Conservation (phyloP, 441 rosid species). For the Syzygium syzygioides region DNA sequence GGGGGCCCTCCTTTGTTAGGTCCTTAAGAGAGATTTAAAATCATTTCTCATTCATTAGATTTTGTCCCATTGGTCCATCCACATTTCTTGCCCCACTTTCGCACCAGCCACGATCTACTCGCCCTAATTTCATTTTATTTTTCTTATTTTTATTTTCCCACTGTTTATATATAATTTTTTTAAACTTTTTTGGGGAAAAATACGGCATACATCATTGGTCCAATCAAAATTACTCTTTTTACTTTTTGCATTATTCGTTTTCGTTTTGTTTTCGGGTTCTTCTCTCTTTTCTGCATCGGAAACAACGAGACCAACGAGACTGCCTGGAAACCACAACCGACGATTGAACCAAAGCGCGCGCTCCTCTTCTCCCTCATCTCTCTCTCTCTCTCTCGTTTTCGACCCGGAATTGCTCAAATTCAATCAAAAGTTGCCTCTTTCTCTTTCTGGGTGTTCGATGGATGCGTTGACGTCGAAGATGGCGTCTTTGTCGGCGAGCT, state of each 20-base stretch:
- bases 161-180: background rate
- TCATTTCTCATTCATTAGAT: too few relatives aligned
- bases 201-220: background rate
- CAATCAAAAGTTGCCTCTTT: background rate
- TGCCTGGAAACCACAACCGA: background rate
- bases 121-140: background rate
- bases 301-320: background rate
- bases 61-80: too few relatives aligned
- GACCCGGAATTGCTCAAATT: background rate
- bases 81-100: background rate
- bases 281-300: background rate
- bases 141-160: background rate
- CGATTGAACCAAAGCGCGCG: slow-evolving; percentile 25
- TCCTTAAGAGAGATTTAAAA: too few relatives aligned
- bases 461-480: background rate
- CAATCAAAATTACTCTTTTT: background rate
- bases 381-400: background rate
- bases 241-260: background rate
- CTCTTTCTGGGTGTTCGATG: slow-evolving; percentile 4
- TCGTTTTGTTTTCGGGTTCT: background rate
- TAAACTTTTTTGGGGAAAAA: background rate
- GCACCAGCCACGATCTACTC: background rate
- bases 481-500: background rate
- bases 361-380: slow-evolving; percentile 8
- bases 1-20: too few relatives aligned